Base-by-base conservation (phyloP, 1,284 basidiomycete genomes). In the Pseudozyma hubeiensis region DNA sequence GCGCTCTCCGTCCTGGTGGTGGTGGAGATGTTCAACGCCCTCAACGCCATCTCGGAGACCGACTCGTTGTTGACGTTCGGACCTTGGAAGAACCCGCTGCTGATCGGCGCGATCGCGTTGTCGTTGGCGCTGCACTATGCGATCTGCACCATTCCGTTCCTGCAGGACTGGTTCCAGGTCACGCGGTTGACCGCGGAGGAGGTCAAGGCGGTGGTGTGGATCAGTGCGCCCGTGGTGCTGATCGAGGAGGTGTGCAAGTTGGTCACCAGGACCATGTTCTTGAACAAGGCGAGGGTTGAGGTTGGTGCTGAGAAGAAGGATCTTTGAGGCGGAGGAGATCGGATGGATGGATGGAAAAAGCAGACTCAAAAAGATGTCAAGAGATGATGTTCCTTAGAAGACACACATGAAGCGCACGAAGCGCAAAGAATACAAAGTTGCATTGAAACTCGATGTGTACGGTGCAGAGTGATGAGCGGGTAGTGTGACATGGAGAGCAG, bases 1-100 rank as follows among this genome's bases (percentile, higher is more conserved):
- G 94, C 93, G 73, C 87, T 99, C 43, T 96, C 94, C 29, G 96
- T 97, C 79, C 88, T 97, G 56, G 94, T 97, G 53, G 86, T 88
- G n/a, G 88, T 99, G 58, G 97, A 99, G 86, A 99, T 99, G 97
- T 94, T 97, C 87, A 99, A 99, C 87, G 96, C 96, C 19, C 94
- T 97, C 90, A 98, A 98, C 86, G 97, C 95, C 56, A 88, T 99
- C 39, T 94, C 92, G n/a, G 97, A 99, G 86, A 97, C 97, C 84
- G 96, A 98, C 87, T 93, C 91, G 71, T 86, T 99, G 72, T 86
- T 99, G 51, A 89, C 89, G 19, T 87, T 98, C 47, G 94, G 96
- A 2, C 86, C 97, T 16, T 97, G 95, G 94, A 91, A 91, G 85
- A 99, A 99, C 85, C 90, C 90, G 58, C 97, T 91, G 88, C 89